Conservation (phyloP, 2,329 filamentous ascomycete genomes). For the Geosmithia flava region DNA sequence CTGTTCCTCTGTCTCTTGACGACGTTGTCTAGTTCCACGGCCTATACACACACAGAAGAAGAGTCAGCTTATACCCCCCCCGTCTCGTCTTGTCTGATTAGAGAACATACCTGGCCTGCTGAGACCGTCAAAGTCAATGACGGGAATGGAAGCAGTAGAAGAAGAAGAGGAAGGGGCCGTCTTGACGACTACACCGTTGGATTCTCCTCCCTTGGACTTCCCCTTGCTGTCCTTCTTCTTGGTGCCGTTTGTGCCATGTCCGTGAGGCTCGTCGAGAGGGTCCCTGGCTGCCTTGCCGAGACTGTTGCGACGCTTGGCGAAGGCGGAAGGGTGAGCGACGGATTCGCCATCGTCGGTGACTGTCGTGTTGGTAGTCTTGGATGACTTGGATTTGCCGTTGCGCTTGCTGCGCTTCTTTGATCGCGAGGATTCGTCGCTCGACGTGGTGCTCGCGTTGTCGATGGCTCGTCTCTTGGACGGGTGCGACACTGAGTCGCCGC, state of each 20-base stretch:
- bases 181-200: background rate
- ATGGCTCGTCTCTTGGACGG: slow-evolving; percentile 14
- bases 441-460: slow-evolving; percentile 13
- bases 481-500: slow-evolving; percentile 1
- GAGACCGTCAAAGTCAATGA: slow-evolving; percentile 50
- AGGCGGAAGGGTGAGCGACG: slow-evolving; percentile 11
- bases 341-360: slow-evolving; percentile 16
- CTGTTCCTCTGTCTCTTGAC: slow-evolving; percentile 36
- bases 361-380: slow-evolving; percentile 4
- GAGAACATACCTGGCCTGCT: slow-evolving; percentile 40
- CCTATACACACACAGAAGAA: slow-evolving; percentile 22
- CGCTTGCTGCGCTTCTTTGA: slow-evolving; percentile 14
- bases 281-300: slow-evolving; percentile 50
- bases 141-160: slow-evolving; percentile 30
- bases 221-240: slow-evolving; percentile 11
- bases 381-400: slow-evolving; percentile 7
- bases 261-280: slow-evolving; percentile 38
- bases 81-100: slow-evolving; percentile 44
- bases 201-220: background rate
- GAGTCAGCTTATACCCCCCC: too few species aligned
- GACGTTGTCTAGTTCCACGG: slow-evolving; percentile 49
- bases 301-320: slow-evolving; percentile 35
- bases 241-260: slow-evolving; percentile 15
- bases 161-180: background rate
- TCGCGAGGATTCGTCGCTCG: slow-evolving; percentile 13